phyloP scores from a whole-genome alignment of 306 rosid genomes.

The Prunus kanzakura region DNA sequence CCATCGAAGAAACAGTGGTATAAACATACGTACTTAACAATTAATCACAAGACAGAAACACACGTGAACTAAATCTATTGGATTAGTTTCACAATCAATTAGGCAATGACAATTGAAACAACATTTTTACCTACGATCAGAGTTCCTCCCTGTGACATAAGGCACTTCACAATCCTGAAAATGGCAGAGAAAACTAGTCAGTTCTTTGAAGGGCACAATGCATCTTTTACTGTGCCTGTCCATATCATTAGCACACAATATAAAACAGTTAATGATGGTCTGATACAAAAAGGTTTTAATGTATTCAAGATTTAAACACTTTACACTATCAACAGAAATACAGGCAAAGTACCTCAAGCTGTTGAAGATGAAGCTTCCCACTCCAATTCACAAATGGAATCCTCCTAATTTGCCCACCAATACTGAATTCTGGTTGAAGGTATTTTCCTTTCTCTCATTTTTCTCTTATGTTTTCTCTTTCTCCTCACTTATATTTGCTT shows the following conservation, averaged over 20 bases:
- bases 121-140: slow-evolving; percentile 51
- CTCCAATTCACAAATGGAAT: slow-evolving; percentile 97
- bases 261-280: not conserved
- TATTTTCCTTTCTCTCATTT: not conserved
- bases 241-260: slow-evolving; percentile 17
- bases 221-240: slow-evolving; percentile 63
- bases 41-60: not conserved
- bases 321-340: not conserved
- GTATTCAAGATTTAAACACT: not conserved
- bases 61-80: not conserved
- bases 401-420: slow-evolving; percentile 74
- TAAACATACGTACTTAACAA: not conserved
- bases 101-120: not conserved
- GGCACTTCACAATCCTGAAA: slow-evolving; percentile 54
- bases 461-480: not conserved
- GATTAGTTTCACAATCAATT: not conserved
- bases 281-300: not conserved
- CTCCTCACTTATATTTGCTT: not conserved
- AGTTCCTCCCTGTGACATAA: slow-evolving; percentile 40
- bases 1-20: not conserved
- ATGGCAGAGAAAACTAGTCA: slow-evolving; percentile 18
- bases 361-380: slow-evolving; percentile 37
- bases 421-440: slow-evolving; percentile 87
- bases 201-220: slow-evolving; percentile 47
- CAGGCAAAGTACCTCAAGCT: too few species aligned